These are phyloP conservation scores for Coemansia sp. DNA, from an alignment of 192 early-diverging fungal species.

Conservation along the genomic window DNA sequence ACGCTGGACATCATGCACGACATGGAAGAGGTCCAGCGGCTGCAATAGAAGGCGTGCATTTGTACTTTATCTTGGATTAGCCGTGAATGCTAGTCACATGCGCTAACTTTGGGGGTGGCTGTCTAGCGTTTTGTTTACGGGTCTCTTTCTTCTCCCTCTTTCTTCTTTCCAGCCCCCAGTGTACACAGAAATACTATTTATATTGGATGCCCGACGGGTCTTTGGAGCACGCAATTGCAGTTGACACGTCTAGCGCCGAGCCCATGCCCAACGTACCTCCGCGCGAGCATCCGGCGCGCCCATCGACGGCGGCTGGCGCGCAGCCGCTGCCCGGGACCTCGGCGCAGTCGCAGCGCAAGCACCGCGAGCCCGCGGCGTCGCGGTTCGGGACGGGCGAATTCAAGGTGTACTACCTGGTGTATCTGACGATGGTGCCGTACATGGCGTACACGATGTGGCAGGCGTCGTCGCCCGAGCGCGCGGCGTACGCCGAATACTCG, in stretches of 20 bases:
- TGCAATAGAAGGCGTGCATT: conserved; percentile 4
- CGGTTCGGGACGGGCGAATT: conserved; percentile 68
- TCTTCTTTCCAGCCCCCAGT: neutral
- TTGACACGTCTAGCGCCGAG: neutral
- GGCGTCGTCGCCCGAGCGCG: conserved; percentile 38
- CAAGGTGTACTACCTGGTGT: conserved; percentile 66
- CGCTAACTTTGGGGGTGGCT: too few species aligned
- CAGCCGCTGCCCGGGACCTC: conserved; percentile 17
- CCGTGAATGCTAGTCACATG: too few species aligned
- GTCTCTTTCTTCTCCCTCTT: too few species aligned
- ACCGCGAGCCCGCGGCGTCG: conserved; percentile 67
- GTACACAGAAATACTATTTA: too few species aligned
- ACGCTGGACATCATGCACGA: conserved; percentile 47
- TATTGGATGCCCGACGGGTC: neutral
- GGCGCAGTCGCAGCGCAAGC: conserved; percentile 56
- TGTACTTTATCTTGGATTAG: too few species aligned
- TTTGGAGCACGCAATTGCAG: neutral
- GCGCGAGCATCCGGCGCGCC: conserved; percentile 7
- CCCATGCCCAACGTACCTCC: conserved; percentile 13
- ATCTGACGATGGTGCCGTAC: conserved; percentile 55
- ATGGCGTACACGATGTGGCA: conserved; percentile 63
- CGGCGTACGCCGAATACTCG: conserved; percentile 41
- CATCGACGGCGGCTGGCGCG: neutral
- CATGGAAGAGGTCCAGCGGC: conserved; percentile 35
- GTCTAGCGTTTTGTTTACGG: too few species aligned